Base-by-base conservation (phyloP, 495 filamentous ascomycete species). In the Penicillium psychrofluorescens region DNA sequence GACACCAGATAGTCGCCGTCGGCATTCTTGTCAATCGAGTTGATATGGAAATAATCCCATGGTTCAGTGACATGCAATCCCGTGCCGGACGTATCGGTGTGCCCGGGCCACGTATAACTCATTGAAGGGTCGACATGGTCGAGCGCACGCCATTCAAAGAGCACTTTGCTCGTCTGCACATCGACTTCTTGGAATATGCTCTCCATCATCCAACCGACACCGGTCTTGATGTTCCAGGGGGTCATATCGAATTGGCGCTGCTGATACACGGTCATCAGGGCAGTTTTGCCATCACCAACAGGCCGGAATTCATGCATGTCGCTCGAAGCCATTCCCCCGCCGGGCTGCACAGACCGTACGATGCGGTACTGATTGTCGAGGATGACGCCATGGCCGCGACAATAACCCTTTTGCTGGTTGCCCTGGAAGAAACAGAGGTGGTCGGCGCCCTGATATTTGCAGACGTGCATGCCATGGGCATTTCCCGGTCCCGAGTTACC, bases 11-110 rank as follows among this genome's bases (percentile, higher is more conserved):
- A 82, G 57, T 79, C 73, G 6, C 78, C 77, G 4, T 72, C 68
- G 0, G 36, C 35, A 53, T 78, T 72, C 56, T 79, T 80, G 51
- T 81, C 78, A 40, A 84, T 66, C 13, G 75, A 78, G 57, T 82
- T 81, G 60, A 84, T 77, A 57, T 81, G 78, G 63, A 81, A 82
- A 55, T 77, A 81, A 56, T 84, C 77, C 74, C 75, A 82, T 4
- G 79, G 72, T 46, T 73, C 55, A 44, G 52, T 54, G 35, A 65
- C 57, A 36, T 63, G 51, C 54, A 71, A 51, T 38, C 66, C 66
- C 15, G 69, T 64, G 29, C 72, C 64, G 47, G 64, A 69, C 40
- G 69, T 69, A 59, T 76, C 72, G 4, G 71, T 74, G 27, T 66
- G 59, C 15, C 54, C 45, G 35, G 70, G 67, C 50, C 55, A 69